Base-by-base conservation (phyloP, 495 filamentous ascomycete genomes). In the Bacidia rubella region DNA sequence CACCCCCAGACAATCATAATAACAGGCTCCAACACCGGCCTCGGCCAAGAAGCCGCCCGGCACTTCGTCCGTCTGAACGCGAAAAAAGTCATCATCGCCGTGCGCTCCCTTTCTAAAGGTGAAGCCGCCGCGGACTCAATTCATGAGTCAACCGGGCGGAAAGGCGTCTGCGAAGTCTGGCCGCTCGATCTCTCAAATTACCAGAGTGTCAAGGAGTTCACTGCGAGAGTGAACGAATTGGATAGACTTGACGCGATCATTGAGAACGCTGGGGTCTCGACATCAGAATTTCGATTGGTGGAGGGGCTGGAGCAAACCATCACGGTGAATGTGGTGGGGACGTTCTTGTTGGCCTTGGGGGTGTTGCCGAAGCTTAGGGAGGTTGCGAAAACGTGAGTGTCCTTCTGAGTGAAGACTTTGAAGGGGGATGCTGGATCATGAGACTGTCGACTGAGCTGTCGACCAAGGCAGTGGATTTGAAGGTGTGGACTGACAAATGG, bases 11-110 rank as follows among this genome's bases (percentile, higher is more conserved):
- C 71, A 2, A 63, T 75, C 41, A 68, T 80, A 26, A 66, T 79
- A 10, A 74, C 76, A 0, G 76, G 77, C 4, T 61, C 71, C 24
- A 80, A 77, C 52, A 58, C 55, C 9, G 75, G 77, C 12, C 57
- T 76, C 1, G 74, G 74, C 1, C 58, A 66, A 4, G 73, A 77
- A 55, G 65, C 73, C 11, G 66, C 67, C 20, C 63, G 65, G 3
- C 71, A 74, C 50, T 58, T 74, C 39, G 56, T 64, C 2, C 62
- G 63, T 2, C 65, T 73, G 1, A 57, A 60, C 0, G 72, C 67
- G 1, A 50, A 52, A 3, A 65, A 63, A 15, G 59, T 76, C 1
- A 73, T 77, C 52, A 65, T 78, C 27, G 74, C 67, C 0, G 67
- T 72, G 9, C 66, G 74, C 25, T 62, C 56, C 20, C n/a, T 60